Evolutionary conservation across 2,329 filamentous ascomycete species (phyloP), one percentile per base, ranked within the genome.

Genomic region (Xylogone sp.): DNA sequence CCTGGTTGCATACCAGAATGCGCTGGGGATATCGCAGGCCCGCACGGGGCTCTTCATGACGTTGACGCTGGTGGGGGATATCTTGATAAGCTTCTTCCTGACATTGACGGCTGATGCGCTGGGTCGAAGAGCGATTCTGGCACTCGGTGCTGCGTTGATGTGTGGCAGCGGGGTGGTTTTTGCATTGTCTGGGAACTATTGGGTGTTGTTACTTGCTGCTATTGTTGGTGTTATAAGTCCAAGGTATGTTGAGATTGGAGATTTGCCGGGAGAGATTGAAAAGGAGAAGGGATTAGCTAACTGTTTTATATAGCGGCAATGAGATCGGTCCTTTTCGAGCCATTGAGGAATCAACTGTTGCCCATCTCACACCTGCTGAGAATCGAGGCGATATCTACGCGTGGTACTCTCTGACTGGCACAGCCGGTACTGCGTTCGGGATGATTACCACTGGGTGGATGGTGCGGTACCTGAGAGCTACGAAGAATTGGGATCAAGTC

Each of bases 11-110:
- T 84, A 79, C 55, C 72, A 86, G 7, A 70, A 71, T 13, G 71
- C 68, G 2, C 69, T 84, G 1, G 71, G 67, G 8, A 71, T 78
- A 42, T 73, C 78, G 1, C 72, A 81, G 52, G 69, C 74, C 0
- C 69, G 68, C 27, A 79, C 82, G 53, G 83, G 83, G 2, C 66
- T 84, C 1, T 86, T 86, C 68, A 86, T 86, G 82, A 84, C 81
- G 0, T 63, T 85, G 55, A 87, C 83, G 0, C 67, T 86, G 16
- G 68, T 74, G 13, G 83, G 83, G 21, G 83, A 86, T 63, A 74
- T 79, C 3, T 61, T 72, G 42, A 77, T 86, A 54, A 84, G 81
- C 59, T 76, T 84, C 52, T 34, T 80, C 20, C 71, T 86, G 45
- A 83, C 82, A 0, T 60, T 82, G 5, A 71, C 83, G 54, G 80